Evolutionary conservation across 768 basidiomycete species (phyloP).

Genomic region (Auricularia auricula-judae): DNA sequence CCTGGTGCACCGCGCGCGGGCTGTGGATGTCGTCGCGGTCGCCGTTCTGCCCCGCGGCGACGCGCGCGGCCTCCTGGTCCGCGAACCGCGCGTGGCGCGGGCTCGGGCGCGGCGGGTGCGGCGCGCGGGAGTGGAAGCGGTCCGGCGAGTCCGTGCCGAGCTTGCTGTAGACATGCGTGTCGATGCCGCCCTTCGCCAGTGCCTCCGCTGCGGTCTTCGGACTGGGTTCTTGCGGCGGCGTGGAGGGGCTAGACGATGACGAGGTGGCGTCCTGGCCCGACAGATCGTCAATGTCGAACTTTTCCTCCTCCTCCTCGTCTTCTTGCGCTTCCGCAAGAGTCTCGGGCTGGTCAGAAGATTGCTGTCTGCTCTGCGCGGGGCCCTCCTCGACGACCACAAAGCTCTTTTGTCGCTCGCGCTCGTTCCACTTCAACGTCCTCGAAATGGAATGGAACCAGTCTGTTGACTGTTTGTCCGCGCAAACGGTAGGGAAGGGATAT

Average conservation of each 20-base stretch:
- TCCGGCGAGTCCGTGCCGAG: constrained; percentile 52
- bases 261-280: constrained; percentile 37
- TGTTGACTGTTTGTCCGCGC: constrained; percentile 92
- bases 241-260: constrained; percentile 5
- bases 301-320: constrained; percentile 57
- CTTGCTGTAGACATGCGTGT: constrained; percentile 18
- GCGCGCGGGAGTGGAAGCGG: constrained; percentile 38
- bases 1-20: constrained; percentile 20
- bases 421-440: constrained; percentile 97
- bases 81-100: constrained; percentile 38
- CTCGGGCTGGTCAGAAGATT: constrained; percentile 1
- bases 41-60: constrained; percentile 32
- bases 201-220: constrained; percentile 5
- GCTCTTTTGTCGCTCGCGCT: constrained; percentile 95
- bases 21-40: constrained; percentile 43
- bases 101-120: constrained; percentile 34
- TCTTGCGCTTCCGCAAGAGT: constrained; percentile 18
- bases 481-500: constrained; percentile 97
- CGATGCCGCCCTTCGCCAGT: constrained; percentile 13
- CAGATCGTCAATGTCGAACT: constrained; percentile 90
- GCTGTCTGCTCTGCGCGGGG: constrained; percentile 29
- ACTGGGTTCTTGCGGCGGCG: constrained; percentile 4
- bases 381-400: constrained; percentile 96
- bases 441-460: constrained; percentile 99
- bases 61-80: constrained; percentile 22